A percentile compares a stretch with the other conserved stretches of the same genome.
phyloP scores from a whole-genome alignment of 2,329 filamentous ascomycete species.

The Arthrobotrys megalospora region DNA sequence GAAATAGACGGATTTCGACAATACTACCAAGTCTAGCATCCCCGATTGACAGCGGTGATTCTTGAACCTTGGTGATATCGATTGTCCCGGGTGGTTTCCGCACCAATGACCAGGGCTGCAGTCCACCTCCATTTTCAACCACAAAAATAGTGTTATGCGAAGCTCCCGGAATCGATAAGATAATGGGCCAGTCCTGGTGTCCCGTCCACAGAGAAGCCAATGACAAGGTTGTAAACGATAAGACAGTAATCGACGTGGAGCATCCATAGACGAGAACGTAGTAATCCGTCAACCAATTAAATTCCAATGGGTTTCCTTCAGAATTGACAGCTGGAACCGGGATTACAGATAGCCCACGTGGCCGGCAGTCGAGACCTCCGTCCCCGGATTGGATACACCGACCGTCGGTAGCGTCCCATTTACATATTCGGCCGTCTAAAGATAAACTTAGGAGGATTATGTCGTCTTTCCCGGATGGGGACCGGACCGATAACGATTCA shows the following conservation, averaged over 20 bases:
- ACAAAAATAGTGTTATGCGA: constrained; percentile 61
- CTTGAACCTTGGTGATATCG: constrained; percentile 55
- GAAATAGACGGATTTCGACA: constrained; percentile 46
- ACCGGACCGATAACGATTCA: constrained; percentile 43
- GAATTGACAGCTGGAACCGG: constrained; percentile 49
- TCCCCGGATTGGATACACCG: constrained; percentile 62
- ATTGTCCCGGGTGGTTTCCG: constrained; percentile 48
- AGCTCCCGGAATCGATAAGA: constrained; percentile 55
- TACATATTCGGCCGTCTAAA: constrained; percentile 60
- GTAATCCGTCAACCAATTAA: constrained; percentile 58
- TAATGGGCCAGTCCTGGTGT: constrained; percentile 63
- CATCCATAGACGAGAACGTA: constrained; percentile 63
- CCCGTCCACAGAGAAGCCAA: constrained; percentile 62
- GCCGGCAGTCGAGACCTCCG: constrained; percentile 45
- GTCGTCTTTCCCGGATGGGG: constrained; percentile 56
- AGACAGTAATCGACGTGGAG: constrained; percentile 62
- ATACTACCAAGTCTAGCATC: constrained; percentile 56
- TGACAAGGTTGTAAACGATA: constrained; percentile 63
- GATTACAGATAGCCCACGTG: constrained; percentile 60
- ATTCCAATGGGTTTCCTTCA: constrained; percentile 43
- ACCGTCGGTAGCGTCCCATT: constrained; percentile 62
- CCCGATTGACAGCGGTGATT: constrained; percentile 49
- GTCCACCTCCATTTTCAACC: constrained; percentile 51
- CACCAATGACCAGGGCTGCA: constrained; percentile 62
- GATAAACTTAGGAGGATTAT: constrained; percentile 61